Evolutionary conservation across 345 rosid species (phyloP), one percentile per base, ranked within the genome.

Genomic region (Citrus australasica): DNA sequence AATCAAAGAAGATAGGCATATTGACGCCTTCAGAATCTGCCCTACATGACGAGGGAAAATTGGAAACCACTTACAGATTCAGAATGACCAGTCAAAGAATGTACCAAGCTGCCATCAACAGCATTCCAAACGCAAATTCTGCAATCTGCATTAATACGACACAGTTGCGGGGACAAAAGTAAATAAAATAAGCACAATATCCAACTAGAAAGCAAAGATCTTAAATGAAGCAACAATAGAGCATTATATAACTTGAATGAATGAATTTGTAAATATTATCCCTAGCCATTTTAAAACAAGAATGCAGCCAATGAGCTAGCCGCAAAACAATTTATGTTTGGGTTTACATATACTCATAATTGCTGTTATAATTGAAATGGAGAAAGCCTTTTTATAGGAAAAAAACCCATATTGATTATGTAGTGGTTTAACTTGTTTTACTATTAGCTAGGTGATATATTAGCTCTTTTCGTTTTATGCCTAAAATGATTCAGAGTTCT

Each of bases 81-180:
- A 83, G 88, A 89, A 81, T 96, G 99, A 81, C 99, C 99, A 1
- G 98, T 94, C 92, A 96, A 86, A 78, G 93, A 94, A 88, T 96
- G 99, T 70, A 96, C 98, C 81, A 96, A 83, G 86, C 95, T 90
- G 78, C 99, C 99, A 83, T 96, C 98, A 78, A 92, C 90, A 73
- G 98, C 99, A 88, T 96, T 96, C 99, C 99, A 96, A 78, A 96
- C 99, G 65, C 99, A 96, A 75, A 96, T 96, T 88, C 99, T 91
- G 92, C 99, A 96, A 89, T 96, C 99, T 96, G 93, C 84, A 86
- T 60, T 62, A 79, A 84, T 75, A 73, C 60, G 24, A 71, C 33
- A 46, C 27, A 68, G 56, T 70, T 76, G 56, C 76, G 69, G 48
- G 62, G 51, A 65, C 55, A 48, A 69, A 51, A 67, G 67, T 51